Conservation (phyloP, 345 rosid species). For the Rhodamnia argentea region DNA sequence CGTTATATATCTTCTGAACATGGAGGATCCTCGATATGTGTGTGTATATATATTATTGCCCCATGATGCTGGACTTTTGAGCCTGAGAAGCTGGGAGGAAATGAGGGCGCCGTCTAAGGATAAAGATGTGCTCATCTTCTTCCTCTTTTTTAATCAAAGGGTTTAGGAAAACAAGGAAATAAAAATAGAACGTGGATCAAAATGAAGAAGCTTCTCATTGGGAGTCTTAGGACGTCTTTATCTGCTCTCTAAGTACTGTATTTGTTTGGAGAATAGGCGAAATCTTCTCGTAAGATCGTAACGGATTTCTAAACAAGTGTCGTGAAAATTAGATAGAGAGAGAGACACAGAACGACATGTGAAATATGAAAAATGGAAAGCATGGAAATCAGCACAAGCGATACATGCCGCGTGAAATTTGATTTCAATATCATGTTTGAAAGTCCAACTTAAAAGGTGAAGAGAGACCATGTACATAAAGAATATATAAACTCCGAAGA, state of each 20-base stretch:
- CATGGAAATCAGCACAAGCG: neutral
- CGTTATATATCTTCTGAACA: neutral
- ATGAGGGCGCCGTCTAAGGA: neutral
- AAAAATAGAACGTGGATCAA: neutral
- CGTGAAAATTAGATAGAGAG: neutral
- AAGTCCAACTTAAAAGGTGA: neutral
- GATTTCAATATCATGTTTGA: neutral
- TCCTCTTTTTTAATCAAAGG: neutral
- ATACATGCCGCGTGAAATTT: fast-evolving
- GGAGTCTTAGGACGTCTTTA: neutral
- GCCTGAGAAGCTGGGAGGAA: neutral
- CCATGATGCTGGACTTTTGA: neutral
- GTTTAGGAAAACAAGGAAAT: neutral
- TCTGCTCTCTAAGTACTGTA: neutral
- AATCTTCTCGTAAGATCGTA: neutral
- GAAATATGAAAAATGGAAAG: neutral
- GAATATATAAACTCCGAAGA: fast-evolving
- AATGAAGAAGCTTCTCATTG: neutral
- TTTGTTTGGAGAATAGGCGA: neutral
- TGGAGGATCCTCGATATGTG: neutral
- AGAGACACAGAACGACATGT: fast-evolving
- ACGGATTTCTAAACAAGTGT: neutral
- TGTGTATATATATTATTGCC: neutral
- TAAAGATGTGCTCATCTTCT: neutral
- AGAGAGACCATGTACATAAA: fast-evolving